Base-by-base conservation (phyloP, 768 basidiomycete genomes). In the Mycena sanguinolenta region DNA sequence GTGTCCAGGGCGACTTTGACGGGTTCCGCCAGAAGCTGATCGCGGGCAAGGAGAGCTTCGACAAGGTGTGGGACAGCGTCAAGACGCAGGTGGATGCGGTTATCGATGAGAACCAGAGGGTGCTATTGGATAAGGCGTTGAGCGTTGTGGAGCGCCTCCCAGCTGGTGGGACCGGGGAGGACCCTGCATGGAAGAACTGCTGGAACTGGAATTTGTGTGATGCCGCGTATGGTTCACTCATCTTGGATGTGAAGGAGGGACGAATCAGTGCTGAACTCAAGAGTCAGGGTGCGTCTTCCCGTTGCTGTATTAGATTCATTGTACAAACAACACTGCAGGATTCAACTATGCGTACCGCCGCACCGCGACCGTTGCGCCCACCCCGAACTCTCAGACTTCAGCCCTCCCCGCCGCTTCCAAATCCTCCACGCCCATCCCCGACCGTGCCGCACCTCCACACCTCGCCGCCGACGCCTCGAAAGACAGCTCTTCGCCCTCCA, bases 151-250 rank as follows among this genome's bases (percentile, higher is more conserved):
- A 94, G 74, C 89, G 95, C 54, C 82, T 98, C 8, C 97, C 97
- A 1, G 84, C 87, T 10, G 84, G 87, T 1, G 84, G 86, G 12
- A 85, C 87, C 3, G 87, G 88, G 3, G 97, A 99, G 79, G 96
- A 98, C 75, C 91, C 92, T 4, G 91, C 95, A 0, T 99, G 98
- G 98, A 99, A 98, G 82, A 98, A 98, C 79, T 96, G 95, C 79
- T 98, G 97, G 97, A 96, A 98, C 79, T 98, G 97, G 97, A 97
- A 98, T 76, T 83, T 99, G 50, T 96, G 96, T 72, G 98, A 99
- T 75, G 97, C 97, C 8, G 94, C 96, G 2, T 98, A 92, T 70
- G 97, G 98, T 2, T 91, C 90, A 14, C 86, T 99, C 38, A 84
- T 98, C 1, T 83, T 99, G 53, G 96, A 98, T 74, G 83, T 99